These are phyloP conservation scores for Teratosphaeria pseudoeucalypti DNA, from an alignment of 2,329 filamentous ascomycete genomes.

Conservation along the genomic window DNA sequence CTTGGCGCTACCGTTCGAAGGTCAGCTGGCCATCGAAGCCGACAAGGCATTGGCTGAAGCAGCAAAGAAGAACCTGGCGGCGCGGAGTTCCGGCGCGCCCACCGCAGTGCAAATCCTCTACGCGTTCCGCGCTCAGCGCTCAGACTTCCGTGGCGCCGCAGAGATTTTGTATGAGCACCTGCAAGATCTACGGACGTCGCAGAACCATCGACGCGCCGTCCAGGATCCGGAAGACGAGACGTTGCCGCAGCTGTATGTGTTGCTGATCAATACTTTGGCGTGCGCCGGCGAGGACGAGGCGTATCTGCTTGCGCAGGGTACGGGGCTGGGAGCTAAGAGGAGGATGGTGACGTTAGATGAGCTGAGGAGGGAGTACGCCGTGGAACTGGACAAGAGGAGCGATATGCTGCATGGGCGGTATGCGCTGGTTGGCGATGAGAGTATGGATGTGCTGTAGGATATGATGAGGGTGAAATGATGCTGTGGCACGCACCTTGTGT, in stretches of 20 bases:
- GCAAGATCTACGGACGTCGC: conserved; percentile 33
- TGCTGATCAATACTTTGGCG: conserved; percentile 84
- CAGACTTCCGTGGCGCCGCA: conserved; percentile 73
- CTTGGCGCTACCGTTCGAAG: conserved; percentile 66
- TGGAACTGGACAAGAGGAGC: conserved; percentile 76
- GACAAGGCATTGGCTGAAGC: conserved; percentile 67
- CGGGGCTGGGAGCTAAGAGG: conserved; percentile 45
- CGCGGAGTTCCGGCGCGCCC: conserved; percentile 14
- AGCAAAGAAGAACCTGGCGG: conserved; percentile 57
- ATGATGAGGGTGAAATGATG: not conserved
- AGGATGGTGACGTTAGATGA: conserved; percentile 78
- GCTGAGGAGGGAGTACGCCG: conserved; percentile 78
- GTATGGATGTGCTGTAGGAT: conserved; percentile 21
- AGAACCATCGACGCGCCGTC: conserved; percentile 6
- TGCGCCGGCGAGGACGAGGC: conserved; percentile 74
- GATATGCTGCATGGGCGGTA: conserved; percentile 85
- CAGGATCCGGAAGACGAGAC: conserved; percentile 41
- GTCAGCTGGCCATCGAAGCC: conserved; percentile 59
- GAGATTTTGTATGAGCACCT: conserved; percentile 47
- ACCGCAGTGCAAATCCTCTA: conserved; percentile 79
- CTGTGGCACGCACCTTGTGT: too few relatives aligned
- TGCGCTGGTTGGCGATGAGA: conserved; percentile 48
- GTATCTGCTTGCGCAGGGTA: conserved; percentile 58
- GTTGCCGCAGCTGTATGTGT: conserved; percentile 65
- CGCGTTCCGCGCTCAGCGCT: conserved; percentile 73